Evolutionary conservation across 495 filamentous ascomycete species (phyloP).

Genomic region (Chaetomium fimeti): DNA sequence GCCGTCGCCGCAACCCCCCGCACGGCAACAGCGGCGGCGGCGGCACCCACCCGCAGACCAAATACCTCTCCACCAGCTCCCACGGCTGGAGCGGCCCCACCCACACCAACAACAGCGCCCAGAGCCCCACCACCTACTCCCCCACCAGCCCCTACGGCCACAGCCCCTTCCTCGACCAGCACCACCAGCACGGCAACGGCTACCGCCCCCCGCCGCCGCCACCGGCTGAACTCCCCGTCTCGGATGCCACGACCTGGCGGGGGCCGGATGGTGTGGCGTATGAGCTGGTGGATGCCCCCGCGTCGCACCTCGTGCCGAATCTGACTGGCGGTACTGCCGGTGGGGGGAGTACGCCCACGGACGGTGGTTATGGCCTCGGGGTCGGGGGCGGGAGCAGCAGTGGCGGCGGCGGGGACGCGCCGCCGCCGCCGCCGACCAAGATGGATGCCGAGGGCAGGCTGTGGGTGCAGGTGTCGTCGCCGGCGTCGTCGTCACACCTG

Average conservation of each 20-base stretch:
- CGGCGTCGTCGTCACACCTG: not conserved
- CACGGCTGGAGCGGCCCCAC: conserved; percentile 3
- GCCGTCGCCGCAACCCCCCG: conserved; percentile 7
- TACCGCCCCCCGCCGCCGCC: not conserved
- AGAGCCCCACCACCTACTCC: conserved; percentile 4
- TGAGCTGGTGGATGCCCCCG: conserved; percentile 12
- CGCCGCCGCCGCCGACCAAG: conserved; percentile 19
- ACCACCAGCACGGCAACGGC: conserved; percentile 1
- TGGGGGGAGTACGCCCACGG: not conserved
- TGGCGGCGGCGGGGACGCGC: not conserved
- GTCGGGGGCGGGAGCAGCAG: no score
- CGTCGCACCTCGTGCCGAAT: not conserved
- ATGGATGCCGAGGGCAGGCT: conserved; percentile 30
- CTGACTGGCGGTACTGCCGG: not conserved
- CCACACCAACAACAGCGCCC: not conserved
- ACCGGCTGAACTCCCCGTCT: conserved; percentile 12
- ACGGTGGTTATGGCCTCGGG: not conserved
- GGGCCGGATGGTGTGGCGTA: conserved; percentile 23
- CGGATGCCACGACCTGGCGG: conserved; percentile 9
- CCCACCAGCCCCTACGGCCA: conserved; percentile 5
- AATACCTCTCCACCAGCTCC: not conserved
- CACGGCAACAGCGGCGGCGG: not conserved
- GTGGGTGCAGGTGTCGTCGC: conserved; percentile 28
- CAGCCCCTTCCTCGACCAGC: conserved; percentile 13
- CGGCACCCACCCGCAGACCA: not conserved